Base-by-base conservation (phyloP, 768 basidiomycete genomes). In the Pleurotus citrinopileatus region DNA sequence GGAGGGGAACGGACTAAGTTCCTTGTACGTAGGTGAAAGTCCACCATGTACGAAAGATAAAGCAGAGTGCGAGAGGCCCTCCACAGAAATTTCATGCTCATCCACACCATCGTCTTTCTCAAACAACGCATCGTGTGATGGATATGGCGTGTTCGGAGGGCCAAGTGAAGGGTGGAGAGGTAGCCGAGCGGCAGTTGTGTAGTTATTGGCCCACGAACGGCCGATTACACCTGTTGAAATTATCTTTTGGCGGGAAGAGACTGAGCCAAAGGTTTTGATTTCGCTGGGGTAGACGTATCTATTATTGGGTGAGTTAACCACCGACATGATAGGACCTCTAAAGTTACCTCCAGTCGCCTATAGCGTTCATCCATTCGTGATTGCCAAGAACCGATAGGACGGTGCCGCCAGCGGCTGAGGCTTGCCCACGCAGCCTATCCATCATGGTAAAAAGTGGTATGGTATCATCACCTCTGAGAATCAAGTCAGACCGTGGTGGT, bases 41-140 rank as follows among this genome's bases (percentile, higher is more conserved):
- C 95, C 95, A 17, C 95, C 96, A 57, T 98, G 97, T 2, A 96
- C 90, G 67, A 98, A 98, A 1, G 94, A 92, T 25, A 94, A 71
- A 1, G 94, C 91, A 0, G 89, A 79, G 66, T 88, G 89, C 0
- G 88, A 86, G 51, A 94, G 75, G 23, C 48, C 48, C 34, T 51
- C 48, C 15, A 51, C 34, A 7, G 27, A 19, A 25, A 51, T 51
- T 15, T 51, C 48, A 9, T 51, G 28, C 37, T 51, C 32, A 4
- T 82, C 78, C 2, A 75, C 65, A 59, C 65, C 54, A 55, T 68
- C 25, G 64, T 76, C 57, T 65, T 69, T 61, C 26, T 53, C 52
- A 26, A 53, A 36, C 5, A 25, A 2, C 17, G 19, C n/a, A 26
- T 43, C 27, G 28, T 23, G 25, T 23, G 29, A n/a, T 59, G 74